Conservation (phyloP, 2,329 filamentous ascomycete species). For the Magnaporthiopsis poae region DNA sequence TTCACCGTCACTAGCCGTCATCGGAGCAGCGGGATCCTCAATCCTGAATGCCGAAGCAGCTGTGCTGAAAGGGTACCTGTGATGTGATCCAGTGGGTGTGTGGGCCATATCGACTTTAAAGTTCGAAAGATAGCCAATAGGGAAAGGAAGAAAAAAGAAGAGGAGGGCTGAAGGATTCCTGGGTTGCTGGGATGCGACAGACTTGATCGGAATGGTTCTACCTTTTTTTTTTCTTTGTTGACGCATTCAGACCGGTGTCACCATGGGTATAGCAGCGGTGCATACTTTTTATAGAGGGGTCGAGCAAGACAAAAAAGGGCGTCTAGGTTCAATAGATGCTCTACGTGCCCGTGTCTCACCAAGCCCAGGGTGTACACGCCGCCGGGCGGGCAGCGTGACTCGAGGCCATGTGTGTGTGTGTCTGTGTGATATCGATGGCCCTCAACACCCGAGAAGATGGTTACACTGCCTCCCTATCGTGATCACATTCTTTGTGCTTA, state of each 20-base stretch:
- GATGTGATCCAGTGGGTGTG: constrained; percentile 30
- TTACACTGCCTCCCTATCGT: neutral
- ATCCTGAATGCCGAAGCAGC: constrained; percentile 91
- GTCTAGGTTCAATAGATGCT: neutral
- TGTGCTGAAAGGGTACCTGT: constrained; percentile 77
- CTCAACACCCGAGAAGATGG: neutral
- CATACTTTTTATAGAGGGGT: neutral
- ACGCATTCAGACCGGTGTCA: neutral
- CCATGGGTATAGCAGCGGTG: neutral
- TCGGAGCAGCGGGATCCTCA: constrained; percentile 90
- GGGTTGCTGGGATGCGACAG: too few relatives aligned
- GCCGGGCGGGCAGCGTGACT: neutral
- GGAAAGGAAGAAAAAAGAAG: neutral
- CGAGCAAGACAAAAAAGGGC: neutral
- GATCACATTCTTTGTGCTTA: neutral
- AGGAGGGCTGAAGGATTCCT: too few relatives aligned
- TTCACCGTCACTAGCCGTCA: constrained; percentile 51
- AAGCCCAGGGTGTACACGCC: neutral
- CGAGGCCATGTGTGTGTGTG: neutral
- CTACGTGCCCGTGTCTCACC: neutral
- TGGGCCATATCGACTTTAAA: neutral
- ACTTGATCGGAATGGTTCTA: neutral
- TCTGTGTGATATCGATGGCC: neutral
- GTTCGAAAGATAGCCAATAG: neutral
- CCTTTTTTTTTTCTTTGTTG: neutral